phyloP scores from a whole-genome alignment of 805 yeast genomes.

The Kodamaea fukazawae region DNA sequence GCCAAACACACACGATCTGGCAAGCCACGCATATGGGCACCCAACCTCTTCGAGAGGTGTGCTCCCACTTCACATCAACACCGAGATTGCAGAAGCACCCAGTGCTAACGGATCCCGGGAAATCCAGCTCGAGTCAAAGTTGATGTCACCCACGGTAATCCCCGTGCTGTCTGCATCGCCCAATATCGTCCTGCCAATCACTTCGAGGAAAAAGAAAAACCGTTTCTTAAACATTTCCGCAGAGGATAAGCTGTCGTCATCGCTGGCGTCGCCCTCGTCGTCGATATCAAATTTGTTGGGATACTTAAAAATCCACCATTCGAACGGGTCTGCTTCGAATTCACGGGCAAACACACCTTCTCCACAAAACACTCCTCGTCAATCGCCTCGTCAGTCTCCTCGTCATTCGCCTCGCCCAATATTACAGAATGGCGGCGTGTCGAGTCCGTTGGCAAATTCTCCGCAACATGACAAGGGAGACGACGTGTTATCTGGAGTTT shows the following conservation, averaged over 20 bases:
- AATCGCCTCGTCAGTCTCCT: conserved; percentile 5
- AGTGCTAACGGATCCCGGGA: too few species aligned
- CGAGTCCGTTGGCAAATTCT: conserved; percentile 1
- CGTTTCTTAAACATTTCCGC: conserved; percentile 8
- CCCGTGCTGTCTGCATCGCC: not conserved
- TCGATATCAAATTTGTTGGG: conserved; percentile 17
- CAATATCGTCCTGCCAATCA: conserved; percentile 3
- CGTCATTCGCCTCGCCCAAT: conserved; percentile 4
- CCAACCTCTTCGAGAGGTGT: too few species aligned
- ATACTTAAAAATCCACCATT: conserved; percentile 14
- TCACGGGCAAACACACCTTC: conserved; percentile 7
- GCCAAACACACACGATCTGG: too few species aligned
- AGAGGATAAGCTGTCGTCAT: not conserved
- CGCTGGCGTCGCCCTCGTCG: conserved; percentile 11
- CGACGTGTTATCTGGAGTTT: too few species aligned
- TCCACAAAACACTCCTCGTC: conserved; percentile 4
- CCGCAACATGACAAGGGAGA: not conserved
- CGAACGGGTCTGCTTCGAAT: not conserved
- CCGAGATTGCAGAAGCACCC: too few species aligned
- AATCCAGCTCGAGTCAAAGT: not conserved
- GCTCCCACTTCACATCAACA: too few species aligned
- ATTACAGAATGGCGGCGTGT: not conserved
- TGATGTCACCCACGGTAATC: too few species aligned
- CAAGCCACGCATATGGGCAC: too few species aligned
- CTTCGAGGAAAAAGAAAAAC: conserved; percentile 11